Base-by-base conservation (phyloP, 805 yeast species). In the Candida sakaeoensis region DNA sequence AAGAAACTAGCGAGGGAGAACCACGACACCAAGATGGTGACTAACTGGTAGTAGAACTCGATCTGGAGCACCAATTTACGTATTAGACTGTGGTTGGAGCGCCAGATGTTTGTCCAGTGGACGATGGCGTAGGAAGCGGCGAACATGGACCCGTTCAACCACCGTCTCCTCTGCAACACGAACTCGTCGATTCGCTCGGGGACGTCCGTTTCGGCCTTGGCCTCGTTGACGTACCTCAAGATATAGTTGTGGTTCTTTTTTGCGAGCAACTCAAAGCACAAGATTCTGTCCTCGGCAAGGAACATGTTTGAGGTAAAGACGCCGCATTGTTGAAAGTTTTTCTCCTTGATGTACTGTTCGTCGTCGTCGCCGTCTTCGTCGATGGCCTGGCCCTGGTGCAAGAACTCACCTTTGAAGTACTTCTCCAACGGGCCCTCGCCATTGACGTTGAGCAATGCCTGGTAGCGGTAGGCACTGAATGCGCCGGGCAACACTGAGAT, bases 111-210 rank as follows among this genome's bases (percentile, higher is more conserved):
- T 41, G 79, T 74, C 74, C 90, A 87, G 58, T 90, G 95, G 41
- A 85, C 55, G 48, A 86, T 86, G 2, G 97, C 81, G 58, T 85
- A 93, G 40, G 90, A 70, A 3, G 98, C 98, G 1, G 99, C 98
- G 67, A 93, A 93, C 57, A 93, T 77, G 2, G 99, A 95, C 59
- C 99, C 99, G 61, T 91, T 91, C 45, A 91, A 75, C 99, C 99
- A 91, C 71, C 99, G 81, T 69, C 99, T 83, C 68, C 99, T 82
- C 68, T 91, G 99, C 41, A 93, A 78, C 39, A 91, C 86, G 55
- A 93, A 88, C 57, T 93, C 98, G n/a, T 96, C 84, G 32, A 90
- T 74, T n/a, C 75, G 71, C 55, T 90, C 97, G 6, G 98, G 98
- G 37, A 89, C 98, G 74, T 93, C 98, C 3, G 98, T 93, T 49